These are phyloP conservation scores for Gossypium stocksii DNA, from an alignment of 345 rosid species.

Conservation along the genomic window DNA sequence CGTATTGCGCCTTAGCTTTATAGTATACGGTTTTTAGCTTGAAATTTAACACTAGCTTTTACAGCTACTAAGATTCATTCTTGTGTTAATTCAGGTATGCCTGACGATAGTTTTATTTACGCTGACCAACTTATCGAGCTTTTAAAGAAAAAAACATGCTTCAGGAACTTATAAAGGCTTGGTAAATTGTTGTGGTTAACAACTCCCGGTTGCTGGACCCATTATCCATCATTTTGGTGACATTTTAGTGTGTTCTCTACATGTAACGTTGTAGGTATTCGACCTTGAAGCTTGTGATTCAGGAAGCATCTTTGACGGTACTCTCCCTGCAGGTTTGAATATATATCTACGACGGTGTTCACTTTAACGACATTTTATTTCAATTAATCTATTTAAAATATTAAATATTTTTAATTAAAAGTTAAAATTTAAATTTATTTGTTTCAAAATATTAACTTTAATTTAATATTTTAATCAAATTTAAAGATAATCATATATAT, in stretches of 20 bases:
- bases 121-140: slow-evolving; percentile 71
- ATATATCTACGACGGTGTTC: slow-evolving; percentile 92
- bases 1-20: not conserved
- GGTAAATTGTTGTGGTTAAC: slow-evolving; percentile 36
- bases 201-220: not conserved
- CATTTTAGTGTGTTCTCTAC: not conserved
- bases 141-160: slow-evolving; percentile 75
- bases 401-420: too few species aligned
- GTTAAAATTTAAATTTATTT: too few species aligned
- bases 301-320: slow-evolving; percentile 97
- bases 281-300: slow-evolving; percentile 99
- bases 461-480: too few species aligned
- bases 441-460: too few species aligned
- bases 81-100: slow-evolving; percentile 67
- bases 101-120: slow-evolving; percentile 77
- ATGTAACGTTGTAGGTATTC: slow-evolving; percentile 58
- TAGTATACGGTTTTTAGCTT: not conserved
- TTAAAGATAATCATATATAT: too few species aligned
- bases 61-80: slow-evolving; percentile 3
- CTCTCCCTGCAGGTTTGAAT: slow-evolving; percentile 82
- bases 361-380: too few species aligned
- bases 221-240: not conserved
- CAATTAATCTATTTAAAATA: too few species aligned
- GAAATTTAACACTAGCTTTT: not conserved
- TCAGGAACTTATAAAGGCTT: slow-evolving; percentile 72